Percentiles rank a stretch among this genome's conserved stretches.
These are phyloP conservation scores for Trichoderma asperellum DNA, from an alignment of 2,329 filamentous ascomycete genomes.

Conservation along the genomic window DNA sequence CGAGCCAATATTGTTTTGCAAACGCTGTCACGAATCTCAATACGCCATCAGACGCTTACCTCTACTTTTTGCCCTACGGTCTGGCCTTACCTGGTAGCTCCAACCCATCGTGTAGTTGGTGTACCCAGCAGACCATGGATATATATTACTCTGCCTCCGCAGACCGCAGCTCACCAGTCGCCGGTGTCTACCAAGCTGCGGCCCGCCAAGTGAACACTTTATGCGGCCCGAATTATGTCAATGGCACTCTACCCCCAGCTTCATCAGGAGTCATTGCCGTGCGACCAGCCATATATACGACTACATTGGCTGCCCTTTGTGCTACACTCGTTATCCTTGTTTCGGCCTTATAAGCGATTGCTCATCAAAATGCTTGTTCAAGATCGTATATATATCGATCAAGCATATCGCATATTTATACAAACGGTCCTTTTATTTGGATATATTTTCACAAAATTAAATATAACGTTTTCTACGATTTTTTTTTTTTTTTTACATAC, in stretches of 20 bases:
- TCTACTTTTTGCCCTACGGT: constrained; percentile 87
- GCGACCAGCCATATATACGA: constrained; percentile 31
- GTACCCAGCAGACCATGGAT: constrained; percentile 79
- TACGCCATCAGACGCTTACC: constrained; percentile 71
- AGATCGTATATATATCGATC: background rate
- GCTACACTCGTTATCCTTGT: constrained; percentile 1
- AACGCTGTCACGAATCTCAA: constrained; percentile 78
- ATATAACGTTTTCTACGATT: constrained; percentile 19
- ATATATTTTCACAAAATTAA: background rate
- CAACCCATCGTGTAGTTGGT: constrained; percentile 74
- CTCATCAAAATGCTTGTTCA: background rate
- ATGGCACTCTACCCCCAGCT: constrained; percentile 54
- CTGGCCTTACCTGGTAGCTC: constrained; percentile 67
- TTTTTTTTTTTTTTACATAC: background rate
- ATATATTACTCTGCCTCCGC: constrained; percentile 73
- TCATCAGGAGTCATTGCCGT: constrained; percentile 31
- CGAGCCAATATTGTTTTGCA: constrained; percentile 77
- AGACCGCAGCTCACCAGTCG: constrained; percentile 68
- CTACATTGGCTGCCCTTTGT: constrained; percentile 29
- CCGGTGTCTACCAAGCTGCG: constrained; percentile 69
- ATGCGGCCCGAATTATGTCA: constrained; percentile 63
- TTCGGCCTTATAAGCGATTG: background rate
- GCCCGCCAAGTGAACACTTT: constrained; percentile 73
- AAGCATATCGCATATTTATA: background rate
- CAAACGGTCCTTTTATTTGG: background rate